Evolutionary conservation across 2,329 filamentous ascomycete genomes (phyloP).

Genomic region (Ramichloridium luteum): DNA sequence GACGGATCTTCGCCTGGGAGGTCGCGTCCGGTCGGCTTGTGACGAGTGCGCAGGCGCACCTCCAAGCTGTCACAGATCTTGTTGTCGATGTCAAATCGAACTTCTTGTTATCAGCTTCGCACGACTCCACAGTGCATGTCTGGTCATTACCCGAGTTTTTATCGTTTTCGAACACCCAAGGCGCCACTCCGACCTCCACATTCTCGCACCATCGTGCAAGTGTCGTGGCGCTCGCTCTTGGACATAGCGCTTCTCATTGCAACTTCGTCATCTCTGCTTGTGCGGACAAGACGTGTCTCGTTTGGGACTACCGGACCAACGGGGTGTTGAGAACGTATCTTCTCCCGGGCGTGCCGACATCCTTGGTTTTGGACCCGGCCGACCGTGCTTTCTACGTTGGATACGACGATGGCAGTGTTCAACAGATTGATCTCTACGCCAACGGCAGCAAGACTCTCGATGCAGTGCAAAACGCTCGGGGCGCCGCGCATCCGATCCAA

Average conservation of each 20-base stretch:
- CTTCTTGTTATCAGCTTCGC: constrained; percentile 65
- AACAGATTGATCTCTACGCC: constrained; percentile 60
- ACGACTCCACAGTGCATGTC: constrained; percentile 82
- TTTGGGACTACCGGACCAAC: constrained; percentile 85
- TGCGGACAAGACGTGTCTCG: constrained; percentile 74
- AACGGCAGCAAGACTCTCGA: constrained; percentile 16
- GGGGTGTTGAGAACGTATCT: constrained; percentile 69
- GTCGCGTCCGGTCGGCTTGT: constrained; percentile 64
- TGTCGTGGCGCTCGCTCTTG: constrained; percentile 51
- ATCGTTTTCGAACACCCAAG: constrained; percentile 43
- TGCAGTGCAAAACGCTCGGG: constrained; percentile 12
- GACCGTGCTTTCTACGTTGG: constrained; percentile 72
- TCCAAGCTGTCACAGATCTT: constrained; percentile 68
- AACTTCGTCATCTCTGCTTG: constrained; percentile 77
- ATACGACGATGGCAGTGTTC: constrained; percentile 68
- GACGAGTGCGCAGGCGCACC: constrained; percentile 63
- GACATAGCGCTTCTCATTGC: constrained; percentile 57
- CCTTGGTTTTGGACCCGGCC: constrained; percentile 65
- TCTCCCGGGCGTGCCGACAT: constrained; percentile 60
- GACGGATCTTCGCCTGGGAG: constrained; percentile 86
- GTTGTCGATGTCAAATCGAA: constrained; percentile 56
- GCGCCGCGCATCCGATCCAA: constrained; percentile 26
- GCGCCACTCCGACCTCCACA: constrained; percentile 60
- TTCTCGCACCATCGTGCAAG: constrained; percentile 66
- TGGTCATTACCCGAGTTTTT: constrained; percentile 75